phyloP scores from a whole-genome alignment of 2,329 filamentous ascomycete genomes.

The Exophiala mesophila region DNA sequence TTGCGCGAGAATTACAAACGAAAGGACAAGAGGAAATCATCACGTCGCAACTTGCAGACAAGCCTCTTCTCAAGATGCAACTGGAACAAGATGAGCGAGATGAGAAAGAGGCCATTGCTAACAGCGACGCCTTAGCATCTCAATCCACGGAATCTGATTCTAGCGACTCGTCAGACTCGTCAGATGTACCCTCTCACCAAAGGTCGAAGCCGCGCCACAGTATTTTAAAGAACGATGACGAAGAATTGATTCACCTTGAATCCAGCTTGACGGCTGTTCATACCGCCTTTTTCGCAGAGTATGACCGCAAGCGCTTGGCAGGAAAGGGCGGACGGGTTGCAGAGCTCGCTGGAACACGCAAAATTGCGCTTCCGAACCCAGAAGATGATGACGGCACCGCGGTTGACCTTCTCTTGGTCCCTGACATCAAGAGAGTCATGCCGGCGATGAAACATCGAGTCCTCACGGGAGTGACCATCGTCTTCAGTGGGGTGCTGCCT shows the following conservation, averaged over 20 bases:
- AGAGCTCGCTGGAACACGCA: conserved; percentile 30
- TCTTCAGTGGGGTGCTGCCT: conserved; percentile 86
- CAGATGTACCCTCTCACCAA: conserved; percentile 28
- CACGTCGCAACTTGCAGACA: conserved; percentile 81
- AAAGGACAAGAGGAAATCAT: conserved; percentile 83
- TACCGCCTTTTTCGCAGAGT: conserved; percentile 73
- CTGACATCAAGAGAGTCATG: conserved; percentile 82
- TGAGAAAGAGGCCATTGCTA: conserved; percentile 49
- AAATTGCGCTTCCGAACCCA: conserved; percentile 22
- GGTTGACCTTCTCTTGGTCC: conserved; percentile 58
- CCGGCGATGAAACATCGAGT: conserved; percentile 72
- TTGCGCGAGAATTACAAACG: conserved; percentile 66
- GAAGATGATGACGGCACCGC: conserved; percentile 14
- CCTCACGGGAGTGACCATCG: conserved; percentile 69
- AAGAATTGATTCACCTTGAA: conserved; percentile 72
- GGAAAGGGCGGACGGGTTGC: conserved; percentile 38
- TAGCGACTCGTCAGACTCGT: conserved; percentile 23
- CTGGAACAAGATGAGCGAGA: conserved; percentile 84
- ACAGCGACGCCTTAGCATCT: conserved; percentile 36
- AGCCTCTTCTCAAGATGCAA: conserved; percentile 87
- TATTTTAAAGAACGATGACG: conserved; percentile 80
- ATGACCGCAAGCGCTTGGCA: conserved; percentile 53
- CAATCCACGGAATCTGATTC: conserved; percentile 38
- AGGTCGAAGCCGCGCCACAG: conserved; percentile 56
- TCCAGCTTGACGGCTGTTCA: conserved; percentile 72